Evolutionary conservation across 139 green algal species (phyloP), one percentile per base, ranked within the genome.

Genomic region (Auxenochlorella pyrenoidosa): DNA sequence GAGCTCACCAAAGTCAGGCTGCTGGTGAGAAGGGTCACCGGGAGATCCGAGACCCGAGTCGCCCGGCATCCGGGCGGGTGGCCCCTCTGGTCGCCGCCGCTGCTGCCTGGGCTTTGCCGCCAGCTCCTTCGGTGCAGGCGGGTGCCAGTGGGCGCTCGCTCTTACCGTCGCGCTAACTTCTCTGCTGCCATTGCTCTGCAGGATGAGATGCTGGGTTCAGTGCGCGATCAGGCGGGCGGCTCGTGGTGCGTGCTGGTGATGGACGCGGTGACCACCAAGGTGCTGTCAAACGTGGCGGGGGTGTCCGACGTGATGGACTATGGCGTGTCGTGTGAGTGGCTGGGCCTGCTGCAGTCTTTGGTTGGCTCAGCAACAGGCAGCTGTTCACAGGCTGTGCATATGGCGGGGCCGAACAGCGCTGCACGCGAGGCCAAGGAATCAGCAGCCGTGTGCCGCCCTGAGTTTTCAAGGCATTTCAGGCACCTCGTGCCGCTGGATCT

Each of bases 201-300:
- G 91, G 85, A 90, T 43, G 95, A 97, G 32, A 95, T 98, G 94
- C 90, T 98, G 34, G 94, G 95, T 3, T 89, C 66, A 40, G 91
- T 96, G 32, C 78, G 86, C 30, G 85, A 88, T 24, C 87, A 94
- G 1, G 85, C 81, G 0, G 94, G 87, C 0, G 91, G 89, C 15
- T 90, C 94, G 0, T 98, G 96, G 96, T 93, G 92, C 36, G 96
- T 97, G 68, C 93, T 98, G 24, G 86, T 98, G 22, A 86, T 98
- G 82, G 96, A 98, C 73, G 63, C 84, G 2, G 72, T 96, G 24
- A 98, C 94, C 40, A 98, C 95, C 1, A 89, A 88, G 5, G 91
- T 97, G 8, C 91, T 95, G 75, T 95, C 93, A 8, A 90, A 88
- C 34, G 88, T 90, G 21, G 87, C 93, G 78, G 86, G 90, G 16